phyloP scores from a whole-genome alignment of 2,329 filamentous ascomycete species.

The Tolypocladium nubicola region DNA sequence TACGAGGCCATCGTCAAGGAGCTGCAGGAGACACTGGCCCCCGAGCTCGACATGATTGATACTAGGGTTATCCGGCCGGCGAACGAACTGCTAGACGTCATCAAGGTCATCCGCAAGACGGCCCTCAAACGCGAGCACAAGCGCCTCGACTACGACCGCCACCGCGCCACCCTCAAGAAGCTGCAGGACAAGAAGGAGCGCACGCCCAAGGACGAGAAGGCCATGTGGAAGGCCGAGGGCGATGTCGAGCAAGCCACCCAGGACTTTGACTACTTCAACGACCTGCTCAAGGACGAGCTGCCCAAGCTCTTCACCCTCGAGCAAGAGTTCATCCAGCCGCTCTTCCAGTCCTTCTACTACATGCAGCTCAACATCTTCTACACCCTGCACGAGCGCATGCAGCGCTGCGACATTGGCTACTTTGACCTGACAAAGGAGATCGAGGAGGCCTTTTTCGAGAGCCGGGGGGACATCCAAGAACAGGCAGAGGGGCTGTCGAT shows the following conservation, averaged over 20 bases:
- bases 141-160: conserved; percentile 90
- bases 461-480: conserved; percentile 81
- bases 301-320: conserved; percentile 86
- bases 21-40: conserved; percentile 75
- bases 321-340: conserved; percentile 85
- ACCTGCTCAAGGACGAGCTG: conserved; percentile 89
- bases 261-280: conserved; percentile 97
- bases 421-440: conserved; percentile 88
- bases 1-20: conserved; percentile 89
- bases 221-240: conserved; percentile 87
- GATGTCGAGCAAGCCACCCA: conserved; percentile 86
- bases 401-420: conserved; percentile 92
- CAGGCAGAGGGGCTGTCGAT: conserved; percentile 76
- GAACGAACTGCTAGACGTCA: conserved; percentile 84
- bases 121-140: conserved; percentile 91
- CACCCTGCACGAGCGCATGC: conserved; percentile 96
- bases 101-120: conserved; percentile 90
- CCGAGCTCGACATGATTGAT: conserved; percentile 97
- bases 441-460: conserved; percentile 80
- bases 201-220: conserved; percentile 92
- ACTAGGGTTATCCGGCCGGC: conserved; percentile 82
- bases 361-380: conserved; percentile 99
- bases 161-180: conserved; percentile 76
- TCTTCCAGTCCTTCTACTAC: conserved; percentile 99
- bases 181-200: conserved; percentile 97